Evolutionary conservation across 2,329 filamentous ascomycete genomes (phyloP).

Genomic region (Chaetoscypha palmicola): DNA sequence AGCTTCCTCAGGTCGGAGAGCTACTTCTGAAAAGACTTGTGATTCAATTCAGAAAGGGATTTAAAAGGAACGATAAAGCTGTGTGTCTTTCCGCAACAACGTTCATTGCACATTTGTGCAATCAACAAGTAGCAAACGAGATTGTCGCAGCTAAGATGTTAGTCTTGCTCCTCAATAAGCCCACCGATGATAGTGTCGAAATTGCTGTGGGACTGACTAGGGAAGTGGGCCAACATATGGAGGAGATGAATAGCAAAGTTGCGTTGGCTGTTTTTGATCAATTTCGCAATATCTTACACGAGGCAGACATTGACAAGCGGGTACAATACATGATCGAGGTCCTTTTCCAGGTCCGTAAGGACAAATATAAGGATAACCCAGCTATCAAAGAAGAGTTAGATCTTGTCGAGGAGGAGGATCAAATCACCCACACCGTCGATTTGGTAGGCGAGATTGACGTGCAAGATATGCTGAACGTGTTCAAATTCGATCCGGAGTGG

Average conservation of each 20-base stretch:
- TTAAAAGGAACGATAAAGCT: conserved; percentile 93
- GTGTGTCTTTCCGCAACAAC: conserved; percentile 90
- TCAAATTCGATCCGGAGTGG: conserved; percentile 87
- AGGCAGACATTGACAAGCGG: conserved; percentile 93
- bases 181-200: conserved; percentile 95
- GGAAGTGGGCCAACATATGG: conserved; percentile 88
- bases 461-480: conserved; percentile 85
- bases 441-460: conserved; percentile 79
- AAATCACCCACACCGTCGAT: conserved; percentile 82
- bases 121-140: conserved; percentile 92
- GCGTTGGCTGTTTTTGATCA: conserved; percentile 90
- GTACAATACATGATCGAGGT: conserved; percentile 99
- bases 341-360: conserved; percentile 90
- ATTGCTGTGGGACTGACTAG: conserved; percentile 91
- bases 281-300: conserved; percentile 90
- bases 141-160: conserved; percentile 90
- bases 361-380: conserved; percentile 92
- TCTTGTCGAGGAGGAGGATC: conserved; percentile 93
- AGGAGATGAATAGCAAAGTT: conserved; percentile 89
- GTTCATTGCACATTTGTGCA: conserved; percentile 91
- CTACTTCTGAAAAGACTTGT: conserved; percentile 78
- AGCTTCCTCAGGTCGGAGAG: conserved; percentile 90
- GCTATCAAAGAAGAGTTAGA: conserved; percentile 89
- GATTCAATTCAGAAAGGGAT: conserved; percentile 90
- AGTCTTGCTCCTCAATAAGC: conserved; percentile 85